phyloP scores from a whole-genome alignment of 371 early-diverging fungal species.

The Smittium mucronatum region DNA sequence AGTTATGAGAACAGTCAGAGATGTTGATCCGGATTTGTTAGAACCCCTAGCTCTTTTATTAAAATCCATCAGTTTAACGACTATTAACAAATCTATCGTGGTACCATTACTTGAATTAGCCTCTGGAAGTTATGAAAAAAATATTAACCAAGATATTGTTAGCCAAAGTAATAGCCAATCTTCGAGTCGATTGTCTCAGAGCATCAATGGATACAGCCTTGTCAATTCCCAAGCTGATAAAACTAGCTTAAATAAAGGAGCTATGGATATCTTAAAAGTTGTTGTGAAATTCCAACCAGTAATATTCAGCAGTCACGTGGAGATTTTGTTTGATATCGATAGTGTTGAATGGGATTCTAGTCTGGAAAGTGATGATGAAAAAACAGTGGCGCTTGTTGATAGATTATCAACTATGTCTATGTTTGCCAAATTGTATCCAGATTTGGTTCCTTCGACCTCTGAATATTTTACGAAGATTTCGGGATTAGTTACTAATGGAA shows the following conservation, averaged over 20 bases:
- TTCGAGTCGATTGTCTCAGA: neutral
- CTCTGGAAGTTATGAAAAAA: neutral
- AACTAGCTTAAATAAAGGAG: conserved; percentile 14
- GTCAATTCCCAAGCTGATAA: neutral
- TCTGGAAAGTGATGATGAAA: conserved; percentile 5
- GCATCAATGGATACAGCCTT: neutral
- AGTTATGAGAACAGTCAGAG: conserved; percentile 45
- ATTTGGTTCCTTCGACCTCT: conserved; percentile 27
- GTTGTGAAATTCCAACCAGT: conserved; percentile 26
- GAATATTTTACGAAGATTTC: neutral
- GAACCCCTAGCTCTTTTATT: conserved; percentile 60
- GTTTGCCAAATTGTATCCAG: conserved; percentile 42
- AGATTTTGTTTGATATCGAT: conserved; percentile 20
- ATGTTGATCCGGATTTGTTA: conserved; percentile 37
- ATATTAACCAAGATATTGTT: no score
- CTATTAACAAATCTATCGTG: conserved; percentile 45
- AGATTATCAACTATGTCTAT: conserved; percentile 47
- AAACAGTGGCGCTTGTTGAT: conserved; percentile 33
- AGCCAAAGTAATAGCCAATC: neutral
- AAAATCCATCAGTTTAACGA: conserved; percentile 49
- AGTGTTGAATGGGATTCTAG: neutral
- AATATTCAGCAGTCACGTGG: conserved; percentile 27
- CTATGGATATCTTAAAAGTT: conserved; percentile 38
- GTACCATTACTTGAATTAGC: conserved; percentile 29
- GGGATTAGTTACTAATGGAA: neutral